These are phyloP conservation scores for Pyrenochaeta sp. DNA, from an alignment of 2,329 filamentous ascomycete genomes.

Conservation along the genomic window DNA sequence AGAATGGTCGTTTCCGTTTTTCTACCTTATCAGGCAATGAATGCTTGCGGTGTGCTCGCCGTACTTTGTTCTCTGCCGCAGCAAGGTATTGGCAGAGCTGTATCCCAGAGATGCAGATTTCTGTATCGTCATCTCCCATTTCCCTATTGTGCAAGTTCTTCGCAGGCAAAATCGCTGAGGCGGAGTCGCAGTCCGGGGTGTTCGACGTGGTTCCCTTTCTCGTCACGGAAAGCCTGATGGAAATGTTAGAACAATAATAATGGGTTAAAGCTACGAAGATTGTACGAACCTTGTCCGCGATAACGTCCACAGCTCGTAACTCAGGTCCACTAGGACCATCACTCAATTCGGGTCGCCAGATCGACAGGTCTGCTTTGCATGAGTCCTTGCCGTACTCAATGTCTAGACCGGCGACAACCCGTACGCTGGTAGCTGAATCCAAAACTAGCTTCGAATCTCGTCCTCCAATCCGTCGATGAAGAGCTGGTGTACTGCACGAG, in stretches of 20 bases:
- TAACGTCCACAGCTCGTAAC: constrained; percentile 10
- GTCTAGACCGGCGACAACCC: constrained; percentile 20
- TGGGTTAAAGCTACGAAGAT: neutral
- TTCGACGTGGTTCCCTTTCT: constrained; percentile 19
- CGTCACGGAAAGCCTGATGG: constrained; percentile 33
- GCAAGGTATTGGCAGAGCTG: constrained; percentile 14
- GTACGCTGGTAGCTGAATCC: constrained; percentile 22
- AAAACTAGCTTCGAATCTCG: constrained; percentile 24
- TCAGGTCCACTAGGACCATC: constrained; percentile 10
- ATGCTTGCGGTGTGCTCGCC: constrained; percentile 17
- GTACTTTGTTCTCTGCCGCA: constrained; percentile 15
- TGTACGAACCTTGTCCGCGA: constrained; percentile 9
- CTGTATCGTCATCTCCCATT: neutral
- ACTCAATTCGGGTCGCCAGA: constrained; percentile 12
- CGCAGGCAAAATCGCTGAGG: constrained; percentile 21
- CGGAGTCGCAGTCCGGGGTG: constrained; percentile 18
- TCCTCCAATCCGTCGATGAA: constrained; percentile 27
- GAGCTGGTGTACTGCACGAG: constrained; percentile 25
- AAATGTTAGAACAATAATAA: constrained; percentile 12
- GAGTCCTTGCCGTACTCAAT: constrained; percentile 21
- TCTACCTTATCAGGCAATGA: constrained; percentile 16
- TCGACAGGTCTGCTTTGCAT: constrained; percentile 16
- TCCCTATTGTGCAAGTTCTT: constrained; percentile 18
- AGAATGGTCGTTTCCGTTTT: constrained; percentile 26
- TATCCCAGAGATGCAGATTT: neutral